Conservation (phyloP, 495 filamentous ascomycete genomes). For the Xylaria bambusicola region DNA sequence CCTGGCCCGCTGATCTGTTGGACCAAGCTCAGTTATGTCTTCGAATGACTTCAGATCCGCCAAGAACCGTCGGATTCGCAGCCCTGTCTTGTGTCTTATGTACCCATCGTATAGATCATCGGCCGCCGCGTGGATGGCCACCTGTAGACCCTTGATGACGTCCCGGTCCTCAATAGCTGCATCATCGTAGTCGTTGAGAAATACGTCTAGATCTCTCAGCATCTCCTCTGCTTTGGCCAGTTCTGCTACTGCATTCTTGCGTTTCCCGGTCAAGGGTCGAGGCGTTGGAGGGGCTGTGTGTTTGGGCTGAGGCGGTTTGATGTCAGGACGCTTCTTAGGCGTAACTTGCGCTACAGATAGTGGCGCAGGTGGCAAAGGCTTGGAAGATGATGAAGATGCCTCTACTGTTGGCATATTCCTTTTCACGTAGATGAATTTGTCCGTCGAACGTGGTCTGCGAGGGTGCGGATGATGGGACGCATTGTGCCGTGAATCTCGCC, state of each 20-base stretch:
- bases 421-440: slow-evolving; percentile 27
- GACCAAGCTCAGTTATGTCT: slow-evolving; percentile 22
- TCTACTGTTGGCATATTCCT: slow-evolving; percentile 25
- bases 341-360: not conserved
- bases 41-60: slow-evolving; percentile 50
- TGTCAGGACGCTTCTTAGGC: not conserved
- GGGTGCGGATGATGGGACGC: slow-evolving; percentile 2
- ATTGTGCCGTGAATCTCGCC: slow-evolving; percentile 1
- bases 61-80: slow-evolving; percentile 48
- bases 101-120: slow-evolving; percentile 47
- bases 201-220: slow-evolving; percentile 28
- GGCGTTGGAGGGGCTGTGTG: slow-evolving; percentile 4
- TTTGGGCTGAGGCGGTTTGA: slow-evolving; percentile 15
- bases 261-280: slow-evolving; percentile 4
- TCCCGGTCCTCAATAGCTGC: slow-evolving; percentile 41
- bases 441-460: slow-evolving; percentile 17
- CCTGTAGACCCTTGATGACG: slow-evolving; percentile 50
- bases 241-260: slow-evolving; percentile 23
- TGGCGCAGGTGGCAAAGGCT: slow-evolving; percentile 17
- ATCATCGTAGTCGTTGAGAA: slow-evolving; percentile 34
- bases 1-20: slow-evolving; percentile 1
- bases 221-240: slow-evolving; percentile 21
- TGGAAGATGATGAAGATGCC: slow-evolving; percentile 11
- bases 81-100: slow-evolving; percentile 46
- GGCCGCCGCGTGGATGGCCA: slow-evolving; percentile 50